phyloP scores from a whole-genome alignment of 169 alveolate species.

The Babesia caballi region DNA sequence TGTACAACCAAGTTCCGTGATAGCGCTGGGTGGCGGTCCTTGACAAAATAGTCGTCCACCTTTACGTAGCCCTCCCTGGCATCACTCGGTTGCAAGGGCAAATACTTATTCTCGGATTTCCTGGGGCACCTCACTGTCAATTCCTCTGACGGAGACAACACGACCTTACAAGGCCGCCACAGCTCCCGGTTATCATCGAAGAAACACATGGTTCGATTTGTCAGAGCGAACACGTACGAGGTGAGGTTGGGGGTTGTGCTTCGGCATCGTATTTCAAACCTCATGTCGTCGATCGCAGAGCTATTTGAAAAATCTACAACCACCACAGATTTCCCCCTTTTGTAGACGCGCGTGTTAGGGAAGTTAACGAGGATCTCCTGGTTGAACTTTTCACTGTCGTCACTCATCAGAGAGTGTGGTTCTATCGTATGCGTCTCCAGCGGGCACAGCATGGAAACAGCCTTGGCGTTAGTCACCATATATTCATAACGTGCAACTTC shows the following conservation, averaged over 20 bases:
- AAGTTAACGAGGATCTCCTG: background rate
- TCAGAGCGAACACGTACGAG: conserved; percentile 17
- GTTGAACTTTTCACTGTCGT: background rate
- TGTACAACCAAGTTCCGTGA: background rate
- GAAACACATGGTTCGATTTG: background rate
- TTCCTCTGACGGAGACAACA: conserved; percentile 20
- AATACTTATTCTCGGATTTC: conserved; percentile 7
- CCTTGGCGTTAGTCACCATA: background rate
- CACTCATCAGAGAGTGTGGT: background rate
- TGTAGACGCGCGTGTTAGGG: conserved; percentile 11
- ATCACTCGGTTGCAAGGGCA: conserved; percentile 5
- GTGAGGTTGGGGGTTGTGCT: background rate
- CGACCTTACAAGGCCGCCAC: conserved; percentile 27
- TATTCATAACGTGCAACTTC: background rate
- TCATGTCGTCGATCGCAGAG: conserved; percentile 8
- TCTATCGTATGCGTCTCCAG: conserved; percentile 8
- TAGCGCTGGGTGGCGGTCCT: conserved; percentile 5
- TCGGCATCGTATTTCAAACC: background rate
- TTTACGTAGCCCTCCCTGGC: conserved; percentile 6
- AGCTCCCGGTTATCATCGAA: conserved; percentile 7
- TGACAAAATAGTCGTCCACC: conserved; percentile 17
- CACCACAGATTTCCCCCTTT: background rate
- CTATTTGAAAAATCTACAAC: conserved; percentile 23
- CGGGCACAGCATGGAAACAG: conserved; percentile 20
- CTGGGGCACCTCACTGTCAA: conserved; percentile 4